Base-by-base conservation (phyloP, 129 eudicot genomes). In the Chrysanthemum seticuspe region DNA sequence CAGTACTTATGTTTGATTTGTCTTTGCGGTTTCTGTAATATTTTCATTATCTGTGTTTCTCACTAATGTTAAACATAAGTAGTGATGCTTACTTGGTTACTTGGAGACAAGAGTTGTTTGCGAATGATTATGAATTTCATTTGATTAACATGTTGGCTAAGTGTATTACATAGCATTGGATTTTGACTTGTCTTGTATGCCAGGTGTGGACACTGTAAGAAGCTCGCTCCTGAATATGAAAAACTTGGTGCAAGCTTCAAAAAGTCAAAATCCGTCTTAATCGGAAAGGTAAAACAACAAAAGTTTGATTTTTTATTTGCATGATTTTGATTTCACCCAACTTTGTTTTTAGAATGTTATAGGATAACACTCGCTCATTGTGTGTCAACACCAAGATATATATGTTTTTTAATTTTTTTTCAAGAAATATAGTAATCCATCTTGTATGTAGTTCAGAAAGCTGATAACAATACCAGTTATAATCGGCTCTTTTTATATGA, bases 181-280 rank as follows among this genome's bases (percentile, higher is more conserved):
- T 23, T 51, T 23, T 71, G 59, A 70, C 34, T 52, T 29, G 21
- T 70, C 53, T 70, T 61, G 15, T 71, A 62, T 76, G 79, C 54
- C 83, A 95, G 99, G 97, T 95, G 99, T 69, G 99, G 99, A 59
- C 99, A 95, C 81, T 95, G 99, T 86, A 90, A 95, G 66, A 95
- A 90, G 85, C 96, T 95, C 56, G 97, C 99, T 64, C 99, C 99
- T 5, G 99, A 95, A 80, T 95, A 83, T 76, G 99, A 95, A 53
- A 86, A 86, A 76, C 93, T 95, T 64, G 99, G 91, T 48, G 92
- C 86, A 19, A 95, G 96, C 81, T 95, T 85, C 77, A 90, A 90
- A 81, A 95, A 90, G 75, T 88, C 94, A 45, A 95, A 95, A 76
- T 90, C 97, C 6, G 89, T 95, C 36, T 78, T 95, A 86, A 95